phyloP scores from a whole-genome alignment of 495 filamentous ascomycete genomes.

The Xylaria telfairii region DNA sequence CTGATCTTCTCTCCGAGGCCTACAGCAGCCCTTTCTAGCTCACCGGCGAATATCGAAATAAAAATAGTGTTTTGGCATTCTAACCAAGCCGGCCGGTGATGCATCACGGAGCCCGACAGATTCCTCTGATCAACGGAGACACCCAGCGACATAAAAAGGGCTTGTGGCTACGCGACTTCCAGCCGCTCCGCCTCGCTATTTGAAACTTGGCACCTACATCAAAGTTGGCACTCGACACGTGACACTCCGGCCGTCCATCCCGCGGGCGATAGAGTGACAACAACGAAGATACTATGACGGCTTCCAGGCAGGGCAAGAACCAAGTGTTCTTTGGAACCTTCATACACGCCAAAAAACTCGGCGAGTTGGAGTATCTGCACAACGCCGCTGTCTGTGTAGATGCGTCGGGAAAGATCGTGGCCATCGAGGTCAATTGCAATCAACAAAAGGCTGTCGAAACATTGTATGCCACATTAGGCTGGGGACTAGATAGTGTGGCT shows the following conservation, averaged over 20 bases:
- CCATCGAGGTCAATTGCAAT: conserved; percentile 49
- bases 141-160: not conserved
- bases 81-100: not conserved
- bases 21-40: not conserved
- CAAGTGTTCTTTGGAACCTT: conserved; percentile 60
- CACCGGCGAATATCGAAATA: not conserved
- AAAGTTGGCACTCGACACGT: not conserved
- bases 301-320: conserved; percentile 30
- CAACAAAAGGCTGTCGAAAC: conserved; percentile 32
- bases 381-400: conserved; percentile 72
- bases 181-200: not conserved
- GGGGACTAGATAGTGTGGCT: conserved; percentile 45
- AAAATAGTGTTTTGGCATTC: not conserved
- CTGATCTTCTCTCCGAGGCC: conserved; percentile 11
- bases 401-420: conserved; percentile 67
- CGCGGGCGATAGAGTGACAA: not conserved
- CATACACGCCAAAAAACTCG: conserved; percentile 61
- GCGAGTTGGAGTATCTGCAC: conserved; percentile 62
- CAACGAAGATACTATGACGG: conserved; percentile 25
- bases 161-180: not conserved
- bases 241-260: not conserved
- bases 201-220: not conserved
- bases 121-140: not conserved
- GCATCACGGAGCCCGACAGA: not conserved
- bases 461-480: conserved; percentile 43